Evolutionary conservation across 2,329 filamentous ascomycete genomes (phyloP), one percentile per base, ranked within the genome.

Genomic region (Ambrosiella beaveri): DNA sequence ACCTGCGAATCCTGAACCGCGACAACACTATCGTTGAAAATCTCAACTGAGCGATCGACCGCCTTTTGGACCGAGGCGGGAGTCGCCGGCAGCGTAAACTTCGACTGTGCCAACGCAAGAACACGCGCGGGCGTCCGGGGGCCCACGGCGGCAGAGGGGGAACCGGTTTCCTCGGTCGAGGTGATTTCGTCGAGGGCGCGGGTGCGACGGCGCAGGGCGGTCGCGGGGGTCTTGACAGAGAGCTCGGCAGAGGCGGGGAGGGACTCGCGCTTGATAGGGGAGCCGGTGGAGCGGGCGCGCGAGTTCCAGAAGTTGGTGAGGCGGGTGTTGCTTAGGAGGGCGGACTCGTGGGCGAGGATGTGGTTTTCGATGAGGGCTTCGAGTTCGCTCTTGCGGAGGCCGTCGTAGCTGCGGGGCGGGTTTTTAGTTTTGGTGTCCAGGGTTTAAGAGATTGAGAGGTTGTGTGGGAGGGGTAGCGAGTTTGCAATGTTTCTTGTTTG

Each of bases 301-400:
- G 74, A 78, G 67, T 78, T 80, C 74, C 87, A 96, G 76, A 88
- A 96, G 61, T 85, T 81, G 61, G 77, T 72, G 67, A 95, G 79
- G 58, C 74, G 75, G 57, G 82, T 71, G 63, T 89, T 80, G 60
- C 74, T 73, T 56, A 77, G 74, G 67, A 86, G 84, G 61, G 75
- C 76, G 62, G 78, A 73, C 64, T 79, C 75, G 72, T 95, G 85
- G 62, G 79, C 75, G 63, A 80, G 76, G 51, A 95, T 79, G 70
- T 82, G 83, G 52, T 83, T 77, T 65, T 94, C 86, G 62, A 95
- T 79, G 50, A 79, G 79, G 60, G 77, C 69, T 66, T 91, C 87
- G 61, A 97, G 79, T 54, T 95, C 88, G 63, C 76, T 74, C 71
- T 95, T 95, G 69, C 85, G 86, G 63, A 84, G 73, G 59, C 76